phyloP scores from a whole-genome alignment of 495 filamentous ascomycete genomes.

The Daldinia vernicosa region DNA sequence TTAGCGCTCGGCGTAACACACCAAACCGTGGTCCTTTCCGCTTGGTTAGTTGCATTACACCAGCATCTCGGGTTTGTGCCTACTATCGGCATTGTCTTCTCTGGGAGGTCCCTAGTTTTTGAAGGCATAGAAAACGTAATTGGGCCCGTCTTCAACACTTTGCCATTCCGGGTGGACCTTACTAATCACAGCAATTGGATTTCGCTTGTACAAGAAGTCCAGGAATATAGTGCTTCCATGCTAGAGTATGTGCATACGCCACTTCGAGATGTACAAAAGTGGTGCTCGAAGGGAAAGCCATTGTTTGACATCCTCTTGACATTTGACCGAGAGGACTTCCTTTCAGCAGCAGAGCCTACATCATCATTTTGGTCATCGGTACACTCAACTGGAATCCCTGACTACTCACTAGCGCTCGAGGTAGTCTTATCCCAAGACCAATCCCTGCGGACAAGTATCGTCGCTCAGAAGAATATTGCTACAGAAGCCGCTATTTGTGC shows the following conservation, averaged over 20 bases:
- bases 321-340: slow-evolving; percentile 67
- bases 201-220: slow-evolving; percentile 62
- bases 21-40: slow-evolving; percentile 77
- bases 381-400: slow-evolving; percentile 58
- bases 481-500: slow-evolving; percentile 41
- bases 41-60: slow-evolving; percentile 67
- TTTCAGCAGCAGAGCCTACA: slow-evolving; percentile 30
- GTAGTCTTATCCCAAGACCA: slow-evolving; percentile 60
- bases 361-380: slow-evolving; percentile 64
- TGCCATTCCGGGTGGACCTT: slow-evolving; percentile 69
- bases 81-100: slow-evolving; percentile 72
- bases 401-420: slow-evolving; percentile 82
- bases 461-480: slow-evolving; percentile 56
- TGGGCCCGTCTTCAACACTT: slow-evolving; percentile 91
- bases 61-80: slow-evolving; percentile 46
- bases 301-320: slow-evolving; percentile 89
- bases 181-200: slow-evolving; percentile 58
- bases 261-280: slow-evolving; percentile 75
- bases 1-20: slow-evolving; percentile 72
- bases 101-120: slow-evolving; percentile 73
- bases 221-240: slow-evolving; percentile 67
- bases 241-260: slow-evolving; percentile 76
- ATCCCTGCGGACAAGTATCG: slow-evolving; percentile 62
- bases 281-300: slow-evolving; percentile 65
- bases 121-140: slow-evolving; percentile 73